Conservation (phyloP, 257 asterid genomes). For the Eustoma russellianum region DNA sequence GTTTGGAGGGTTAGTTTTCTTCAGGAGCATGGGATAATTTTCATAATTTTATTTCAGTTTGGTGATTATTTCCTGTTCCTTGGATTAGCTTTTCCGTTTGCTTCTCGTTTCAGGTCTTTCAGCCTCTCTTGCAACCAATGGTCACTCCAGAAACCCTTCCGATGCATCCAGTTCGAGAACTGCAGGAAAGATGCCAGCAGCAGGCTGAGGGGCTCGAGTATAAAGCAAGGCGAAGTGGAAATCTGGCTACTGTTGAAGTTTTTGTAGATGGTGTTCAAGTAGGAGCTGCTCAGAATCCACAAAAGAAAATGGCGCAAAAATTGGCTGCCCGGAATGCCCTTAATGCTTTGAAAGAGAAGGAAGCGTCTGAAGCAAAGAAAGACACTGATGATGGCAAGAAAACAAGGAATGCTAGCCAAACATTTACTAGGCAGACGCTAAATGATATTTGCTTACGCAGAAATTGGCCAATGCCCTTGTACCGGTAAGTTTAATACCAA, state of each 20-base stretch:
- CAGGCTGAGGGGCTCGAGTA: slow-evolving; percentile 96
- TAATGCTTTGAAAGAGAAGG: slow-evolving; percentile 73
- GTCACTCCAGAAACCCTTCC: slow-evolving; percentile 99
- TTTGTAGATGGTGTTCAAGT: slow-evolving; percentile 83
- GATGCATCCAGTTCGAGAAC: slow-evolving; percentile 95
- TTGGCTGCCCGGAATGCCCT: slow-evolving; percentile 98
- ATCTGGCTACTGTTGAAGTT: slow-evolving; percentile 86
- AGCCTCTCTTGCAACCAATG: slow-evolving; percentile 87
- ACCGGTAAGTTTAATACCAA: slow-evolving; percentile 37
- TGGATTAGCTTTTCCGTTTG: not conserved
- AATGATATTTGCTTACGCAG: slow-evolving; percentile 87
- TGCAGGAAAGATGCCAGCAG: slow-evolving; percentile 97
- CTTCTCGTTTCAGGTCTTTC: slow-evolving; percentile 54
- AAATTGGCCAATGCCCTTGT: slow-evolving; percentile 98
- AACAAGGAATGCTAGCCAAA: slow-evolving; percentile 64
- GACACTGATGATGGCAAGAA: slow-evolving; percentile 45
- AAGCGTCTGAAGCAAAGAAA: slow-evolving; percentile 51
- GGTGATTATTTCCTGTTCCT: not conserved
- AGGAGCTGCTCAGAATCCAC: slow-evolving; percentile 81
- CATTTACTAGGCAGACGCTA: slow-evolving; percentile 88
- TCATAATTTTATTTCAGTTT: not conserved
- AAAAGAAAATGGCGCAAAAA: slow-evolving; percentile 98
- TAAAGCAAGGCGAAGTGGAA: slow-evolving; percentile 74
- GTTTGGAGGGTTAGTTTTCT: slow-evolving; percentile 74
- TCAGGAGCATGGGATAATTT: not conserved